Evolutionary conservation across 768 basidiomycete genomes (phyloP).

Genomic region (Mycena polygramma): DNA sequence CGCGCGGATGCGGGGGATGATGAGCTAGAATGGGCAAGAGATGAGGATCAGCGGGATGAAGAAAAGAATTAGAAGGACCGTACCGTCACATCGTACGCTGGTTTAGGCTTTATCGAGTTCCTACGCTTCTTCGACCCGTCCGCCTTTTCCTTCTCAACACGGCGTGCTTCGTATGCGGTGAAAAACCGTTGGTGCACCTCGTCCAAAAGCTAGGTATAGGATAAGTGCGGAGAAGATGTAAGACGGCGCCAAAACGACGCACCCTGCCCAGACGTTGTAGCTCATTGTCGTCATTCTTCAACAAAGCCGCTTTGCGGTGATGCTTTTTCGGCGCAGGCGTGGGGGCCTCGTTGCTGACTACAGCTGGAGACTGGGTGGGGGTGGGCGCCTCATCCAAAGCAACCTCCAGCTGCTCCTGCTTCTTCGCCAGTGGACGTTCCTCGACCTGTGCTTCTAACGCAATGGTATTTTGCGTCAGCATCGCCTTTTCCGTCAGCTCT

Average conservation of each 20-base stretch:
- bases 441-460: constrained; percentile 89
- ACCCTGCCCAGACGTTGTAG: constrained; percentile 84
- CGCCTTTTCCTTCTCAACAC: constrained; percentile 47
- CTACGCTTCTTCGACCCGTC: constrained; percentile 42
- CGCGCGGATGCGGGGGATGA: constrained; percentile 85
- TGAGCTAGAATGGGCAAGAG: constrained; percentile 62
- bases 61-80: constrained; percentile 41
- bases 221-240: constrained; percentile 11
- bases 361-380: constrained; percentile 28
- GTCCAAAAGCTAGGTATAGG: constrained; percentile 73
- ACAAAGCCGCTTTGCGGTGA: constrained; percentile 72
- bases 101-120: constrained; percentile 45
- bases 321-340: constrained; percentile 55
- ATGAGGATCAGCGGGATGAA: constrained; percentile 13
- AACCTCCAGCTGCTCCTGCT: constrained; percentile 82
- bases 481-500: constrained; percentile 63
- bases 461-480: constrained; percentile 78
- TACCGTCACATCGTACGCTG: constrained; percentile 83
- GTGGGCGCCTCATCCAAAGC: constrained; percentile 38
- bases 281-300: constrained; percentile 92
- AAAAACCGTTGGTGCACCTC: constrained; percentile 87
- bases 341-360: constrained; percentile 34
- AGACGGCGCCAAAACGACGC: constrained; percentile 37
- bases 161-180: constrained; percentile 67
- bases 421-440: constrained; percentile 88